phyloP scores from a whole-genome alignment of 2,329 filamentous ascomycete genomes.

The Colletotrichum sp. region DNA sequence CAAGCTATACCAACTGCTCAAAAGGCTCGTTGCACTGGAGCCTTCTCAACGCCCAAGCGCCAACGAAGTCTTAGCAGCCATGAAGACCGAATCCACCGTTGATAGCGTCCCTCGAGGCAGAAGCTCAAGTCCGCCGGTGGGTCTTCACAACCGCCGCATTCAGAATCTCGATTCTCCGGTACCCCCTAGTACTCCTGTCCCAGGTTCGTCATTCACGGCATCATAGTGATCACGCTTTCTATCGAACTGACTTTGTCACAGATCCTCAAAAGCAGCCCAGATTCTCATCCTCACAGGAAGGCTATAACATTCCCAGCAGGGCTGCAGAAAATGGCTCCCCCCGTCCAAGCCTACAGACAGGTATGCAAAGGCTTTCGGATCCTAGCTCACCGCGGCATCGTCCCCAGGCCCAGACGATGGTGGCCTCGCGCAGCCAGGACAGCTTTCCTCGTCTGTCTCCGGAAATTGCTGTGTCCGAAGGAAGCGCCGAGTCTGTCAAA shows the following conservation, averaged over 20 bases:
- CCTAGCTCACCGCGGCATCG: conserved; percentile 29
- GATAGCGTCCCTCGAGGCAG: conserved; percentile 43
- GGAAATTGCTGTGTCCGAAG: conserved; percentile 26
- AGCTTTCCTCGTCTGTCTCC: conserved; percentile 34
- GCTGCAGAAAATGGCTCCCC: conserved; percentile 29
- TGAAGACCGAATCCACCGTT: conserved; percentile 69
- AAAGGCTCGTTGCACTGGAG: conserved; percentile 78
- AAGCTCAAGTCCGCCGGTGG: conserved; percentile 39
- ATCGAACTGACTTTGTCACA: conserved; percentile 22
- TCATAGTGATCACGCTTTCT: not conserved
- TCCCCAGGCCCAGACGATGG: conserved; percentile 35
- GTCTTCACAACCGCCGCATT: conserved; percentile 51
- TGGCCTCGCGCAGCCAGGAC: conserved; percentile 47
- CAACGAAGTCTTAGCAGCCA: conserved; percentile 80
- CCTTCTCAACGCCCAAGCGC: conserved; percentile 81
- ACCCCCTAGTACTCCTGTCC: conserved; percentile 52
- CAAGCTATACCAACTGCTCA: conserved; percentile 84
- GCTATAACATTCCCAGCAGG: conserved; percentile 26
- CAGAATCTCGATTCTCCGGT: conserved; percentile 62
- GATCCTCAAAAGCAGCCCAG: conserved; percentile 37
- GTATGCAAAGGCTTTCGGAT: conserved; percentile 35
- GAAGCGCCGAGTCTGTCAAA: conserved; percentile 17
- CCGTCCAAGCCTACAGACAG: conserved; percentile 31
- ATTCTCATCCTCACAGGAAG: conserved; percentile 32
- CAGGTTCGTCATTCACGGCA: conserved; percentile 37